Percentiles rank a stretch among this genome's conserved stretches.
Conservation (phyloP, 345 rosid genomes). For the Bruguiera gymnorhiza region DNA sequence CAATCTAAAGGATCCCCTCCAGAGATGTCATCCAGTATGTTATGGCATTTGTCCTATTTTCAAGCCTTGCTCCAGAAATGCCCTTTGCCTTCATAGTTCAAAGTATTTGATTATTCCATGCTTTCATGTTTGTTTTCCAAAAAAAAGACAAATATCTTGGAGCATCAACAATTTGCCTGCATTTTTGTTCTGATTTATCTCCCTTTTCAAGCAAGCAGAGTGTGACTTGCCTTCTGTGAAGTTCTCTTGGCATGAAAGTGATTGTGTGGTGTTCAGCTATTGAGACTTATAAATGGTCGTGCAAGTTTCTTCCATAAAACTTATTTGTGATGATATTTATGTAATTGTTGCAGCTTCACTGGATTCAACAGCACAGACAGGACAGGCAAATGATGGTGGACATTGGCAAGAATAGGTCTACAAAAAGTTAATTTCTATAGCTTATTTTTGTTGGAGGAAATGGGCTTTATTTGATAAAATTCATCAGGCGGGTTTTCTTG, state of each 20-base stretch:
- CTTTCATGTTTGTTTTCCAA: no score
- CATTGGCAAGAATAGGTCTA: slow-evolving; percentile 93
- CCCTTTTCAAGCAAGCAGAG: no score
- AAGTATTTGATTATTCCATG: neutral
- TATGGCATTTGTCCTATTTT: slow-evolving; percentile 7
- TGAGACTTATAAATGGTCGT: no score
- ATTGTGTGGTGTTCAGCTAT: no score
- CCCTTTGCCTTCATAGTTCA: no score
- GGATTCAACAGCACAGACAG: slow-evolving; percentile 70
- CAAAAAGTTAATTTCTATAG: slow-evolving; percentile 54
- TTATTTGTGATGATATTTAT: slow-evolving; percentile 1
- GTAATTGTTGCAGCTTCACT: slow-evolving; percentile 55
- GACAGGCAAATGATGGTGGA: slow-evolving; percentile 33
- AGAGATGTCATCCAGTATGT: slow-evolving; percentile 28
- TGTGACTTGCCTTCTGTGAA: no score
- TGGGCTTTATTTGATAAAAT: no score
- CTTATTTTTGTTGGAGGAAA: neutral
- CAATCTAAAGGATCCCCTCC: slow-evolving; percentile 67
- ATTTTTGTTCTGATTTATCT: neutral
- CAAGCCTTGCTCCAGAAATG: neutral
- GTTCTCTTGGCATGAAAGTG: no score
- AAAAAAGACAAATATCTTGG: no score
- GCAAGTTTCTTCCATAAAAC: neutral
- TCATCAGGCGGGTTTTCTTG: no score
- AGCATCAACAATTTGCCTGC: neutral